Base-by-base conservation (phyloP, 352 stramenopile genomes). In the Globisporangium echinulatum region DNA sequence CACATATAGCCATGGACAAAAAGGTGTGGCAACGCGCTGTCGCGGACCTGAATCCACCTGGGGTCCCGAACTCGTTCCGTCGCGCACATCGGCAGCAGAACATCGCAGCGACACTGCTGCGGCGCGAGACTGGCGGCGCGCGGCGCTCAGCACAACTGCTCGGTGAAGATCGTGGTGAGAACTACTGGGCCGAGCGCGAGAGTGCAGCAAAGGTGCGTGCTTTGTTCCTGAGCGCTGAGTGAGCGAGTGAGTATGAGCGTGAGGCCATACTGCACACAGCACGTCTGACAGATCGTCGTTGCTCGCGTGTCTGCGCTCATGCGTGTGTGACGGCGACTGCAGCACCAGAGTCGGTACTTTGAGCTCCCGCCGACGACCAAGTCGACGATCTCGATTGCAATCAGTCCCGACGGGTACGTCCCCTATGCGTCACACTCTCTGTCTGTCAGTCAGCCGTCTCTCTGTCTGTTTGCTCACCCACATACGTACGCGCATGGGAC, bases 341-440 rank as follows among this genome's bases (percentile, higher is more conserved):
- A 94, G 85, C 85, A 94, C 52, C 74, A 91, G 58, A 92, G 85
- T 60, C 76, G 75, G 38, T 94, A 94, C 61, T 92, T 92, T 63
- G 82, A 94, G 52, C 64, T 94, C 40, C 85, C 85, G 15, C 79
- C 84, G 51, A 94, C 82, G 47, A 94, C 85, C 66, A 91, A 92
- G 64, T 94, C 85, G 8, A 92, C 85, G 25, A 94, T 94, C 54
- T 94, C 85, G 36, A 94, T 94, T 52, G 82, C 85, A 39, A 91
- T 94, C 61, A 92, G 82, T 74, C 82, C 85, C 17, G 82, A 94
- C 58, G 85, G 85, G 85, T 94, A 54, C 49, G 64, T 53, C 36
- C 2, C 43, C 17, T 13, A 15, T 48, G 44, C 44, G n/a, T 53
- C 54, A 53, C 36, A 7, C 37, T 7, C 17, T 40, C 40, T 40